These are phyloP conservation scores for Mucor saturninus DNA, from an alignment of 371 early-diverging fungal genomes.

Conservation along the genomic window DNA sequence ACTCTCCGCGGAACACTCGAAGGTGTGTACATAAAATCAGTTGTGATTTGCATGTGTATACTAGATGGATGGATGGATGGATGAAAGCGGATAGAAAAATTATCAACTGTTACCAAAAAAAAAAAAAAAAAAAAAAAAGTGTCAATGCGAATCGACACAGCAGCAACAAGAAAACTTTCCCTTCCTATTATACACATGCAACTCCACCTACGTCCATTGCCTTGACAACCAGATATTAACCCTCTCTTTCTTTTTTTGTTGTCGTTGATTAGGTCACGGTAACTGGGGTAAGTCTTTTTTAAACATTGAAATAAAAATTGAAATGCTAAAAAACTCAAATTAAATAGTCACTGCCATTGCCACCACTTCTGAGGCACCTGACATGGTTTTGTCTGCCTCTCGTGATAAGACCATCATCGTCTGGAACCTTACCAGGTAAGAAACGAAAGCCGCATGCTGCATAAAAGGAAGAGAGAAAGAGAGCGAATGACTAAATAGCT, in stretches of 20 bases:
- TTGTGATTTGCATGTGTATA: slow-evolving; percentile 13
- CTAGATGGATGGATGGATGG: slow-evolving; percentile 20
- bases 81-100: no score
- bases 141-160: background rate
- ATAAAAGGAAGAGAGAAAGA: background rate
- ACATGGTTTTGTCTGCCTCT: slow-evolving; percentile 92
- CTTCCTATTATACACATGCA: background rate
- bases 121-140: slow-evolving; percentile 1
- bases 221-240: background rate
- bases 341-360: slow-evolving; percentile 88
- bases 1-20: slow-evolving; percentile 61
- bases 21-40: slow-evolving; percentile 34
- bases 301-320: background rate
- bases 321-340: background rate
- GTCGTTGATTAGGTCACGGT: slow-evolving; percentile 37
- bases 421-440: slow-evolving; percentile 86
- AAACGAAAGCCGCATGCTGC: background rate
- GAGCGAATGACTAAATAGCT: background rate
- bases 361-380: slow-evolving; percentile 92
- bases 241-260: slow-evolving; percentile 7
- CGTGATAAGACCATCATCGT: slow-evolving; percentile 97
- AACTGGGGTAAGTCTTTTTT: slow-evolving; percentile 44
- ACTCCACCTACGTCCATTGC: background rate
- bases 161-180: no score
- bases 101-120: background rate